Evolutionary conservation across 495 filamentous ascomycete genomes (phyloP).

Genomic region (Sordaria brevicollis): DNA sequence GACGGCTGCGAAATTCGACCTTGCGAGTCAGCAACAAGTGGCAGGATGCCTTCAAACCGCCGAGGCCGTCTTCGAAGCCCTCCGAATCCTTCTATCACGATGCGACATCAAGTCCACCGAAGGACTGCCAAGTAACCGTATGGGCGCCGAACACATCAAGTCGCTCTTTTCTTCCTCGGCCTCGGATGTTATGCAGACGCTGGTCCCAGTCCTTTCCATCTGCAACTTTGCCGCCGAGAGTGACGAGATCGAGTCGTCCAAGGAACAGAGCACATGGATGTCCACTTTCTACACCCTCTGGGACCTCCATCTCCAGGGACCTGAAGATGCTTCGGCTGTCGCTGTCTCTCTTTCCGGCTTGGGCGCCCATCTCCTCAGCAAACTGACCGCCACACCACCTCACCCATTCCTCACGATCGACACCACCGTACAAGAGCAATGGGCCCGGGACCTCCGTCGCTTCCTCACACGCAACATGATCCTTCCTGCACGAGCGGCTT

Average conservation of each 20-base stretch:
- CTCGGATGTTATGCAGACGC: conserved; percentile 26
- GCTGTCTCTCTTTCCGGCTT: conserved; percentile 25
- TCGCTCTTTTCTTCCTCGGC: conserved; percentile 35
- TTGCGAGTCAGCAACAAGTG: conserved; percentile 20
- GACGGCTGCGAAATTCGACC: conserved; percentile 13
- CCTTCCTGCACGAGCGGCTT: conserved; percentile 50
- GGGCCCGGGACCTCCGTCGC: conserved; percentile 42
- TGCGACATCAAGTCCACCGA: conserved; percentile 9
- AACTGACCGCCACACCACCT: conserved; percentile 18
- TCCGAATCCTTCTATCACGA: conserved; percentile 24
- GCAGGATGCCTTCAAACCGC: conserved; percentile 27
- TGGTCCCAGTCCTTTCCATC: conserved; percentile 25
- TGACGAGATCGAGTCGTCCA: conserved; percentile 2
- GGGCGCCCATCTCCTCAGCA: conserved; percentile 22
- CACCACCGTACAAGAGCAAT: conserved; percentile 11
- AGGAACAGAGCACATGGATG: conserved; percentile 30
- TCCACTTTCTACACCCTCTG: conserved; percentile 26
- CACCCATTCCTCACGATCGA: conserved; percentile 4
- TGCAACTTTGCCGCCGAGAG: conserved; percentile 23
- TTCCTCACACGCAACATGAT: conserved; percentile 63
- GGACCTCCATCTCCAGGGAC: conserved; percentile 31
- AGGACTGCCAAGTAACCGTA: conserved; percentile 17
- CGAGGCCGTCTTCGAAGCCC: conserved; percentile 27
- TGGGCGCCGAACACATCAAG: conserved; percentile 38
- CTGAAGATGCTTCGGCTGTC: conserved; percentile 29